A percentile compares a stretch with the other conserved stretches of the same genome.
phyloP scores from a whole-genome alignment of 352 stramenopile genomes.

The Pythium guiyangense region DNA sequence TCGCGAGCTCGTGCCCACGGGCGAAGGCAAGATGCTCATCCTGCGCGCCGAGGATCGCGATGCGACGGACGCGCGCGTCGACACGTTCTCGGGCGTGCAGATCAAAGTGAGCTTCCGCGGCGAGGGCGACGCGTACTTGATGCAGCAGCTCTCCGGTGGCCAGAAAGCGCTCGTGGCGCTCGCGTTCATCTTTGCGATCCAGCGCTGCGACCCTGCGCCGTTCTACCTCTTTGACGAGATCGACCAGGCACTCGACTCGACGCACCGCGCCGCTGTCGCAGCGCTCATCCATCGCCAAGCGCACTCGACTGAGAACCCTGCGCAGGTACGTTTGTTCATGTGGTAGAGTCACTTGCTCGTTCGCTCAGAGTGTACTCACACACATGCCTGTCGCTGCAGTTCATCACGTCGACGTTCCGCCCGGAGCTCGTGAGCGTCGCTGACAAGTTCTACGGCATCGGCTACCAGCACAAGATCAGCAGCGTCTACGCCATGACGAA shows the following conservation, averaged over 20 bases:
- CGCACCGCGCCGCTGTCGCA: constrained; percentile 95
- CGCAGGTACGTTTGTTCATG: constrained; percentile 74
- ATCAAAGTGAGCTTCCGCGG: constrained; percentile 97
- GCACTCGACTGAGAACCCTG: constrained; percentile 91
- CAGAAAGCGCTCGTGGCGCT: constrained; percentile 99
- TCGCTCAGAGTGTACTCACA: background rate
- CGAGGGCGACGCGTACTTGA: constrained; percentile 95
- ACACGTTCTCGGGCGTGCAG: constrained; percentile 96
- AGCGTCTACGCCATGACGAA: constrained; percentile 93
- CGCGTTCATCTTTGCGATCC: constrained; percentile 99
- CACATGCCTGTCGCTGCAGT: constrained; percentile 16
- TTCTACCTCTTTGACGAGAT: constrained; percentile 99
- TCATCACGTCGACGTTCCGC: constrained; percentile 99
- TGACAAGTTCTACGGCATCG: constrained; percentile 98
- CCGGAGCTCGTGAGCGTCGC: constrained; percentile 97
- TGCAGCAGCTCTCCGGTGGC: constrained; percentile 98
- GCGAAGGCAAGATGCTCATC: constrained; percentile 95
- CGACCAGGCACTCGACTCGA: constrained; percentile 99
- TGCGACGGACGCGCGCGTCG: constrained; percentile 51
- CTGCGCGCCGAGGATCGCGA: constrained; percentile 80
- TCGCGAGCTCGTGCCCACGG: constrained; percentile 95
- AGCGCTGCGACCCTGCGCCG: constrained; percentile 97
- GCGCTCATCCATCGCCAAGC: constrained; percentile 96
- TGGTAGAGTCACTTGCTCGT: constrained; percentile 1
- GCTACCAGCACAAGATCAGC: constrained; percentile 98